Percentiles rank a stretch among this genome's conserved stretches.
phyloP scores from a whole-genome alignment of 1,139 yeast species.

The Barnettozyma hawaiiensis region DNA sequence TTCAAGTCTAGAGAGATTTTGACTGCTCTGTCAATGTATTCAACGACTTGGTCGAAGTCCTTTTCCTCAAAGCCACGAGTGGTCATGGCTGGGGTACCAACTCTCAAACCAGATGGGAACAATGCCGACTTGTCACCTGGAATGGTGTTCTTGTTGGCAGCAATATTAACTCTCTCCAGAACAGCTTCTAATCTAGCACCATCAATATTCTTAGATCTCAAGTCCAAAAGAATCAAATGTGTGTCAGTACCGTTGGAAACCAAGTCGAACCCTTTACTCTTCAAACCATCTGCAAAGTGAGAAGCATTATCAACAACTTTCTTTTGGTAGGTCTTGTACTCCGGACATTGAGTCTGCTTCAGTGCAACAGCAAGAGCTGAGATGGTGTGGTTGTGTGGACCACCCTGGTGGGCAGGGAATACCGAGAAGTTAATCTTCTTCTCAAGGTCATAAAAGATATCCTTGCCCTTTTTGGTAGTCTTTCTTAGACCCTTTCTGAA shows the following conservation, averaged over 20 bases:
- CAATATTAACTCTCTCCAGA: conserved; percentile 83
- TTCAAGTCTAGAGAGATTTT: conserved; percentile 57
- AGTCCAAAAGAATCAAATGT: conserved; percentile 81
- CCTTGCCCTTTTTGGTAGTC: conserved; percentile 81
- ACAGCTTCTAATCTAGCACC: conserved; percentile 96
- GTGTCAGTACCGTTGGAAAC: conserved; percentile 95
- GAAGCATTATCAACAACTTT: conserved; percentile 78
- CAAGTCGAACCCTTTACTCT: conserved; percentile 61
- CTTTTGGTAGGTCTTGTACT: conserved; percentile 78
- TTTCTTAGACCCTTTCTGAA: conserved; percentile 89
- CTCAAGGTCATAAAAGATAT: conserved; percentile 80
- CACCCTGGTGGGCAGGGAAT: conserved; percentile 99
- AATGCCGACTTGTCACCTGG: conserved; percentile 95
- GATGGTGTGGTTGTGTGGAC: conserved; percentile 97
- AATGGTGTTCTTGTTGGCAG: conserved; percentile 92
- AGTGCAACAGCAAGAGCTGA: conserved; percentile 93
- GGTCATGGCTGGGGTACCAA: conserved; percentile 98
- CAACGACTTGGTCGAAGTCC: conserved; percentile 76
- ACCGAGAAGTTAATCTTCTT: conserved; percentile 90
- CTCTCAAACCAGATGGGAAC: conserved; percentile 93
- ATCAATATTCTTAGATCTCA: conserved; percentile 80
- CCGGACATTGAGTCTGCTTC: conserved; percentile 83
- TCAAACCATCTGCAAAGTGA: conserved; percentile 66
- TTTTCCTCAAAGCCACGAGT: conserved; percentile 83
- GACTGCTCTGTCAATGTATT: conserved; percentile 75